Evolutionary conservation across 345 rosid genomes (phyloP).

Genomic region (Angophora floribunda): DNA sequence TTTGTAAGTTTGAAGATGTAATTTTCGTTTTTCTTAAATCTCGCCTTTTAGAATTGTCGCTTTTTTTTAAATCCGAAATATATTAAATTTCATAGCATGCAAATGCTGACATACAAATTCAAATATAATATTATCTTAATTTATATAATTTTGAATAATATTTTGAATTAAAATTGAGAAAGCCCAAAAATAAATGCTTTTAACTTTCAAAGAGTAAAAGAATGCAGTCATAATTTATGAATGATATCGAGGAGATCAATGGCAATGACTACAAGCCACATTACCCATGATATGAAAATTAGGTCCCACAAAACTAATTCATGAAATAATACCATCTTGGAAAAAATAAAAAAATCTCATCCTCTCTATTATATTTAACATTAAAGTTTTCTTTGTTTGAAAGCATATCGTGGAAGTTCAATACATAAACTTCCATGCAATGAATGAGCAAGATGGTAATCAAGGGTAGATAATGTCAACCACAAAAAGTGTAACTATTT

Average conservation of each 20-base stretch:
- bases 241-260: not conserved
- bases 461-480: no score
- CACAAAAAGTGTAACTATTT: no score
- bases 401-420: not conserved
- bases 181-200: not conserved
- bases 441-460: no score
- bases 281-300: not conserved
- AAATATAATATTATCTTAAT: not conserved
- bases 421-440: no score
- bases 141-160: accelerated
- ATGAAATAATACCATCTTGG: not conserved
- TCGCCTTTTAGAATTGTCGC: no score
- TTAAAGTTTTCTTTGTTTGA: not conserved
- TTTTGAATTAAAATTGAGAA: not conserved
- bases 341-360: no score
- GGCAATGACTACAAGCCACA: not conserved
- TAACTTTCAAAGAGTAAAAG: no score
- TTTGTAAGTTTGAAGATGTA: not conserved
- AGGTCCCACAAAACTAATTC: not conserved
- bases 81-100: not conserved
- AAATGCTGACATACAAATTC: not conserved
- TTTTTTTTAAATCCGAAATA: not conserved
- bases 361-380: not conserved
- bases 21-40: not conserved
- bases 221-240: no score